Evolutionary conservation across 1,284 basidiomycete species (phyloP).

Genomic region (Tylopilus orsonianus): DNA sequence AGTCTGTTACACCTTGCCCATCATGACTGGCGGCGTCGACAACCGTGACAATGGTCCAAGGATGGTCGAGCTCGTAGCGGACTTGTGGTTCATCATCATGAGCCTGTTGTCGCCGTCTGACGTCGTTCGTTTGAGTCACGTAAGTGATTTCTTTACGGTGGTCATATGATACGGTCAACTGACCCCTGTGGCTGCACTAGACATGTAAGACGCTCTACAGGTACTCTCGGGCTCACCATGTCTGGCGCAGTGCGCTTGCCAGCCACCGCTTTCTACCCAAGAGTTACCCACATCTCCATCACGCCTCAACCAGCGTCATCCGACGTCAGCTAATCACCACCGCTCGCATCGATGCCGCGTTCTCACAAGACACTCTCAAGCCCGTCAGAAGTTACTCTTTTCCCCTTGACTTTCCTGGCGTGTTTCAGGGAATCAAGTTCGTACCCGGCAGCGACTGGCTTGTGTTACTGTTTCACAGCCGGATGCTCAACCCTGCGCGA

Average conservation of each 20-base stretch:
- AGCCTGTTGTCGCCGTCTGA: conserved; percentile 27
- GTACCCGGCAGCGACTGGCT: conserved; percentile 32
- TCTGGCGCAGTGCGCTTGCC: conserved; percentile 26
- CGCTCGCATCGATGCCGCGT: conserved; percentile 25
- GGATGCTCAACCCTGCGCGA: conserved; percentile 30
- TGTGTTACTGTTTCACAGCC: conserved; percentile 32
- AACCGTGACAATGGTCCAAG: not conserved
- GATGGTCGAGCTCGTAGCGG: conserved; percentile 21
- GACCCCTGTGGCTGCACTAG: conserved; percentile 7
- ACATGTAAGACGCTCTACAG: conserved; percentile 29
- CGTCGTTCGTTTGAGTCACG: conserved; percentile 25
- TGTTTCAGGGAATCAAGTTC: conserved; percentile 34
- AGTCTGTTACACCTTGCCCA: conserved; percentile 2
- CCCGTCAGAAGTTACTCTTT: conserved; percentile 27
- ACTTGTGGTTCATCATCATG: conserved; percentile 35
- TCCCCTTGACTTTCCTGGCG: conserved; percentile 31
- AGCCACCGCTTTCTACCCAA: conserved; percentile 26
- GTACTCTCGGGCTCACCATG: conserved; percentile 27
- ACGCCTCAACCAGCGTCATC: conserved; percentile 20
- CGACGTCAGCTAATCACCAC: conserved; percentile 28
- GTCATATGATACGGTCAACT: not conserved
- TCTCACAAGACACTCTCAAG: conserved; percentile 14
- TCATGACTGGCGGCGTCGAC: conserved; percentile 1
- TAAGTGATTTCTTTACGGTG: conserved; percentile 15
- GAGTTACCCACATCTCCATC: conserved; percentile 27